phyloP scores from a whole-genome alignment of 805 yeast species.

The Crinitomyces ghanaensis region DNA sequence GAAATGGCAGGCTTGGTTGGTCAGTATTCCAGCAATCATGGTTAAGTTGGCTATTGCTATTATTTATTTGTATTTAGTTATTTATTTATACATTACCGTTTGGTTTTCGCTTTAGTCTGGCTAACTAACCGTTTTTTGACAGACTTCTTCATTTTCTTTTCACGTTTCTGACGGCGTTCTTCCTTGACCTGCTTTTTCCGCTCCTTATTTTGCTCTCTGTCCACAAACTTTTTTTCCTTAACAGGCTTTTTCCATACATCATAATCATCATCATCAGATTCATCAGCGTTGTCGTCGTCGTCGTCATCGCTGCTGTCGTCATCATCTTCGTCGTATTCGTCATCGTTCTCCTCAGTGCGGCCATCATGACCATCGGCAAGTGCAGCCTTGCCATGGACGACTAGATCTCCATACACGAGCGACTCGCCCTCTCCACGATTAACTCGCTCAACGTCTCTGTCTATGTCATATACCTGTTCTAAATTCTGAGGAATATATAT shows the following conservation, averaged over 20 bases:
- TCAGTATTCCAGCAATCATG: slow-evolving; percentile 33
- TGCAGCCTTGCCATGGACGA: slow-evolving; percentile 16
- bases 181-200: slow-evolving; percentile 70
- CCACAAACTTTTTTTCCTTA: slow-evolving; percentile 69
- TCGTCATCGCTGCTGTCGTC: slow-evolving; percentile 27
- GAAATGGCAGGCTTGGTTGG: slow-evolving; percentile 71
- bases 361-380: slow-evolving; percentile 6
- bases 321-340: slow-evolving; percentile 24
- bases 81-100: slow-evolving; percentile 2
- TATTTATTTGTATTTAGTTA: neutral
- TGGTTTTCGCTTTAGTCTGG: slow-evolving; percentile 28
- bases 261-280: slow-evolving; percentile 27
- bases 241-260: slow-evolving; percentile 33
- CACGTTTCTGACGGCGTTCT: slow-evolving; percentile 65
- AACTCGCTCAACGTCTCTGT: slow-evolving; percentile 66
- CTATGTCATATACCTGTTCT: slow-evolving; percentile 39
- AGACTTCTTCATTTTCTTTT: slow-evolving; percentile 73
- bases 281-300: slow-evolving; percentile 24
- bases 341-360: slow-evolving; percentile 19
- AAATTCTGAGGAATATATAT: slow-evolving; percentile 65
- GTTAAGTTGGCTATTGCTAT: slow-evolving; percentile 28
- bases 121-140: slow-evolving; percentile 66
- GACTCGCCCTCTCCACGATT: slow-evolving; percentile 72
- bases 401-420: slow-evolving; percentile 35
- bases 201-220: slow-evolving; percentile 64